These are phyloP conservation scores for Fusarium falciforme DNA, from an alignment of 2,329 filamentous ascomycete genomes.

Conservation along the genomic window DNA sequence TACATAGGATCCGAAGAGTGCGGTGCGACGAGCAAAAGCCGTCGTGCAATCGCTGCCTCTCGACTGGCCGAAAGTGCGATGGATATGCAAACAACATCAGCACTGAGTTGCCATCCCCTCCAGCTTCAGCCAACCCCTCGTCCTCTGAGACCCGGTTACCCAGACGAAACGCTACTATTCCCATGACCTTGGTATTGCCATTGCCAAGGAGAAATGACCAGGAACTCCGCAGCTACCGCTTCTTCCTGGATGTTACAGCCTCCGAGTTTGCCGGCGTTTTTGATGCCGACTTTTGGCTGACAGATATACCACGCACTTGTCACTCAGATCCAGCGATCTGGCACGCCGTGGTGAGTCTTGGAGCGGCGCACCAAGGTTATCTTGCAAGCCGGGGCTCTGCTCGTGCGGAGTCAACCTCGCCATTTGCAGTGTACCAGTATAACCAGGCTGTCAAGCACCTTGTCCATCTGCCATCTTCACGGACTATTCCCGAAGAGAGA, in stretches of 20 bases:
- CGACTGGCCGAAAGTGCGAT: constrained; percentile 15
- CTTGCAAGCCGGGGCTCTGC: neutral
- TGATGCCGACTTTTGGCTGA: constrained; percentile 15
- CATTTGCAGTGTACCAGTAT: neutral
- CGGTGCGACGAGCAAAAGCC: neutral
- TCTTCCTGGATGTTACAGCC: constrained; percentile 13
- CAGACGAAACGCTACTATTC: neutral
- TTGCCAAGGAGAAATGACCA: neutral
- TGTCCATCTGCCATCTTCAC: neutral
- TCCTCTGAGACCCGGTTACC: neutral
- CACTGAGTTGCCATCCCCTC: neutral
- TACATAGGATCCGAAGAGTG: neutral
- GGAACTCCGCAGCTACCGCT: constrained; percentile 10
- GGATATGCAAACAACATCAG: neutral
- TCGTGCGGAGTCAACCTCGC: neutral
- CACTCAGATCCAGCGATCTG: constrained; percentile 15
- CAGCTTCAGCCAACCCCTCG: fast-evolving
- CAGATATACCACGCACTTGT: constrained; percentile 7
- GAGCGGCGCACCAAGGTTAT: constrained; percentile 6
- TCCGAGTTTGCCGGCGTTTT: constrained; percentile 4
- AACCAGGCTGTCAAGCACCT: neutral
- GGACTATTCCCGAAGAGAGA: neutral
- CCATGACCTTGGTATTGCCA: neutral
- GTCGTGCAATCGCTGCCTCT: constrained; percentile 6
- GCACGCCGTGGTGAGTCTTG: constrained; percentile 24